phyloP scores from a whole-genome alignment of 257 asterid genomes.

The Fraxinus cuspidata region DNA sequence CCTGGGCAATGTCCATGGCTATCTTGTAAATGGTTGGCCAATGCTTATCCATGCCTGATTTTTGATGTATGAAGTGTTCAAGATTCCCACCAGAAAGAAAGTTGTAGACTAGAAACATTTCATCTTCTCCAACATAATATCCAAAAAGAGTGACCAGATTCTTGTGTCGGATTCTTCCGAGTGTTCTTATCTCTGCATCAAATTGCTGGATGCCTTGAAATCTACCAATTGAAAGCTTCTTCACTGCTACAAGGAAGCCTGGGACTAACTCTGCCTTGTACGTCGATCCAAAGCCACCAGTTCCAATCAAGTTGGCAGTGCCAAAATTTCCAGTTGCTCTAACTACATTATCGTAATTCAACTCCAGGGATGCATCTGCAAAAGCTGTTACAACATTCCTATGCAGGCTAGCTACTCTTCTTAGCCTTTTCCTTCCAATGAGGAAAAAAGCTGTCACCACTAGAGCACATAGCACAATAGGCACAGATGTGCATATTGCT shows the following conservation, averaged over 20 bases:
- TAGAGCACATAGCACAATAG: neutral
- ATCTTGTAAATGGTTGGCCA: conserved; percentile 44
- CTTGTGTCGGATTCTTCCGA: conserved; percentile 73
- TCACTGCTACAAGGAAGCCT: conserved; percentile 71
- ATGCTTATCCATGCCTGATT: conserved; percentile 64
- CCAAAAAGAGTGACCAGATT: conserved; percentile 88
- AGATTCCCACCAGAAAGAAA: conserved; percentile 84
- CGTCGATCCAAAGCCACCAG: conserved; percentile 92
- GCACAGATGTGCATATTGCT: neutral
- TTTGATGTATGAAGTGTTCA: conserved; percentile 75
- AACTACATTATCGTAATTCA: conserved; percentile 58
- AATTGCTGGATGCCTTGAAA: conserved; percentile 72
- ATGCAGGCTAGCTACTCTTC: neutral
- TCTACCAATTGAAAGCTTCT: conserved; percentile 78
- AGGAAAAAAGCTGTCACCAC: neutral
- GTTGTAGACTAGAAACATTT: conserved; percentile 83
- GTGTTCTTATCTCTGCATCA: conserved; percentile 78
- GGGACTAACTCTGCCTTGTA: conserved; percentile 89
- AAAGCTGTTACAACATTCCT: neutral
- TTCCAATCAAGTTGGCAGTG: conserved; percentile 85
- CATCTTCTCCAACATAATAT: conserved; percentile 79
- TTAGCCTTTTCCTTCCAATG: neutral
- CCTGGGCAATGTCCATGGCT: conserved; percentile 77
- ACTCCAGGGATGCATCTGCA: neutral
- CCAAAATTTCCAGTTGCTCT: conserved; percentile 72